Evolutionary conservation across 768 basidiomycete genomes (phyloP), one percentile per base, ranked within the genome.

Genomic region (Paxillus ammoniavirescens): DNA sequence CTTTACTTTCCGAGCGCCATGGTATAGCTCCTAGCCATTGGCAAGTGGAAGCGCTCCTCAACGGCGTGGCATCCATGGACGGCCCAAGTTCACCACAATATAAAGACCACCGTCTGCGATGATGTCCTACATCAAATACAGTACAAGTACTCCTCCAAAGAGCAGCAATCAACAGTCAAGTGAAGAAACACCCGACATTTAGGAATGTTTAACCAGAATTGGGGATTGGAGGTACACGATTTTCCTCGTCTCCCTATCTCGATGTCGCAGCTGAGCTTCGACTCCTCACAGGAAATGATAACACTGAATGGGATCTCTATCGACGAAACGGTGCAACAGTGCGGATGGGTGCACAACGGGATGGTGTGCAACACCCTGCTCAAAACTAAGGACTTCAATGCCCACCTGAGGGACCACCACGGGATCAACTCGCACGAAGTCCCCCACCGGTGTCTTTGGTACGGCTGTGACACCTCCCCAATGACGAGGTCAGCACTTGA

Each of bases 401-500:
- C 1, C 10, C 63, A 65, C 12, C 21, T 65, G 9, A 14, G 42
- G 2, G 2, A 23, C 1, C 10, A 1, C 0, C 63, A 64, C 12
- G 55, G 46, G 1, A 1, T 64, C 14, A 42, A 8, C 1, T 44
- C 48, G 0, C 53, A 57, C n/a, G 8, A 7, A 17, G 38, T 38
- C 5, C 0, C 0, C 2, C 60, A 64, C 15, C 9, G 1, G 2
- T 64, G 63, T 28, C 8, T 33, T 7, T 64, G 63, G 63, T 0
- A 30, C 1, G 46, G 0, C 13, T 64, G 63, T 46, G 0, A 1
- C 10, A 37, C 1, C 13, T 0, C 0, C 2, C 37, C 42, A 0
- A 60, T 65, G 63, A 43, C 2, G 40, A 55, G 4, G 30, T 5
- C 55, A 0, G 54, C 50, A 28, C 54, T 64, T 6, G 52, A 54